These are phyloP conservation scores for Candida corydali DNA, from an alignment of 805 yeast species.

Conservation along the genomic window DNA sequence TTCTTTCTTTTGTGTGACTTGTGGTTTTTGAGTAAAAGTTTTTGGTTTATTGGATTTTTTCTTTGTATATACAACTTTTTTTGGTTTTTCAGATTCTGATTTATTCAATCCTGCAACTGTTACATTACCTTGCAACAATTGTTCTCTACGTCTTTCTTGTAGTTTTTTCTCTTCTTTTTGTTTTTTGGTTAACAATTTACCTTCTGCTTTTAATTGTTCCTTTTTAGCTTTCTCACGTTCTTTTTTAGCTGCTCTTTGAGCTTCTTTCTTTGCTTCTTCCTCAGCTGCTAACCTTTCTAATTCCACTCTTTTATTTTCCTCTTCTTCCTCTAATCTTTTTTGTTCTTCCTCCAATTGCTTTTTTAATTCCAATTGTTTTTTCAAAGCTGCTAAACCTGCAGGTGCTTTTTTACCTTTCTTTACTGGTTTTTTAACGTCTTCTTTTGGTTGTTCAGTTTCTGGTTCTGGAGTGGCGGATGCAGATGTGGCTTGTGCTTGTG, in stretches of 20 bases:
- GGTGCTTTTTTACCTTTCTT: conserved; percentile 77
- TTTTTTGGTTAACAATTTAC: conserved; percentile 87
- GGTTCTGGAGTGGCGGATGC: conserved; percentile 30
- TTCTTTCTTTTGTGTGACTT: conserved; percentile 19
- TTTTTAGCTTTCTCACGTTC: conserved; percentile 84
- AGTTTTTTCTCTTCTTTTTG: conserved; percentile 89
- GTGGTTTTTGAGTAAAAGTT: conserved; percentile 28
- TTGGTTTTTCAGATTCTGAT: conserved; percentile 40
- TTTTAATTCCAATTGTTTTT: conserved; percentile 81
- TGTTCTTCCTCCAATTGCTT: conserved; percentile 87
- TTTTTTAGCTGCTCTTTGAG: conserved; percentile 60
- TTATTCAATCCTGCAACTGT: conserved; percentile 67
- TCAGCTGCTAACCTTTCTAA: conserved; percentile 48
- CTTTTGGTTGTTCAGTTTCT: conserved; percentile 19
- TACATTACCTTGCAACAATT: conserved; percentile 69
- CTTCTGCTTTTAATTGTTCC: conserved; percentile 94
- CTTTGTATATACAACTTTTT: conserved; percentile 66
- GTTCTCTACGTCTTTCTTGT: conserved; percentile 86
- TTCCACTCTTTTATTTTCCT: conserved; percentile 44
- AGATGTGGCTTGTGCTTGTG: conserved; percentile 33
- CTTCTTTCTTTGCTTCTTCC: conserved; percentile 66
- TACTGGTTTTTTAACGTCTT: conserved; percentile 29
- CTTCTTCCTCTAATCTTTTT: conserved; percentile 67
- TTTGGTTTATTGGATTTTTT: conserved; percentile 57
- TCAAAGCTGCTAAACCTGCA: conserved; percentile 89